Conservation (phyloP, 805 yeast genomes). For the Candida sakaeoensis region DNA sequence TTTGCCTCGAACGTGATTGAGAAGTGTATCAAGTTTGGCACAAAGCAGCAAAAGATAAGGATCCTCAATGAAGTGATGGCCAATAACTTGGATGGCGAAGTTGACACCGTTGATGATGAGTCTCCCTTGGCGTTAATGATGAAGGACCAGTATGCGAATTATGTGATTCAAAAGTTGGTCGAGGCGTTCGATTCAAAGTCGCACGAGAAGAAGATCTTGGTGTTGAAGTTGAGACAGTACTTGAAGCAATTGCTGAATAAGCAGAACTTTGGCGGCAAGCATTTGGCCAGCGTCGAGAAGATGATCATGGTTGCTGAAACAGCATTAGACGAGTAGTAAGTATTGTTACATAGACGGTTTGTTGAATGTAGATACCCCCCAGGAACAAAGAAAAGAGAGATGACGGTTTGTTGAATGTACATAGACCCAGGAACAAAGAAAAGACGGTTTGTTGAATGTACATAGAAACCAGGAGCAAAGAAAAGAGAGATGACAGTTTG, state of each 20-base stretch:
- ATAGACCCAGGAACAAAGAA: no score
- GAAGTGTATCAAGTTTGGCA: conserved; percentile 78
- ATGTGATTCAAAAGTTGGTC: conserved; percentile 91
- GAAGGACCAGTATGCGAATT: conserved; percentile 97
- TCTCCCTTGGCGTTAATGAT: conserved; percentile 85
- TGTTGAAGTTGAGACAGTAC: conserved; percentile 74
- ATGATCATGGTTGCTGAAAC: conserved; percentile 21
- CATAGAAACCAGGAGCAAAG: no score
- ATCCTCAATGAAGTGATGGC: conserved; percentile 67
- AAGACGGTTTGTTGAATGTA: no score
- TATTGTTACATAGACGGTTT: no score
- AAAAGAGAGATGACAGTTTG: no score
- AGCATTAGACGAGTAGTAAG: conserved; percentile 3
- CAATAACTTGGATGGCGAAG: conserved; percentile 43
- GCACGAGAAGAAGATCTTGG: conserved; percentile 63
- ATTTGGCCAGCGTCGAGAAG: conserved; percentile 77
- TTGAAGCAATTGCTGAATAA: conserved; percentile 65
- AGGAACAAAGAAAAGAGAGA: no score
- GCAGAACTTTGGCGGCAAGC: conserved; percentile 77
- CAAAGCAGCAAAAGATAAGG: conserved; percentile 53
- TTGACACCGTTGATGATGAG: conserved; percentile 52
- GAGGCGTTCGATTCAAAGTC: conserved; percentile 65
- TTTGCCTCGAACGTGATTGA: conserved; percentile 98
- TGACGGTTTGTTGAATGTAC: no score
- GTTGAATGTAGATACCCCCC: no score